Base-by-base conservation (phyloP, 1,284 basidiomycete species). In the Heterobasidion occidentale region DNA sequence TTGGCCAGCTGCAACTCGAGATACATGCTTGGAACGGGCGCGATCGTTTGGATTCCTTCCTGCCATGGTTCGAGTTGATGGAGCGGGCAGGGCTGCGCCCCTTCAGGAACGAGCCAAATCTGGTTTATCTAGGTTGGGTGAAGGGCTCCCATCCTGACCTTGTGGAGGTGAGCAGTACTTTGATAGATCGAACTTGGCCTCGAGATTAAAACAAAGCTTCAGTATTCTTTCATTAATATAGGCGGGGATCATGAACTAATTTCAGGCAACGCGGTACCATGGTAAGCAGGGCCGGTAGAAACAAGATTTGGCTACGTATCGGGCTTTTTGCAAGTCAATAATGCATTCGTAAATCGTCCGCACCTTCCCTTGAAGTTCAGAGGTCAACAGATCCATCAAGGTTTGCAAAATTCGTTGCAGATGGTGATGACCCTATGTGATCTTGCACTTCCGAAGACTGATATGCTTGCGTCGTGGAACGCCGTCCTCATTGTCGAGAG, bases 71-170 rank as follows among this genome's bases (percentile, higher is more conserved):
- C 76, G 72, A 76, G 64, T 66, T 68, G 54, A 68, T 83, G 34
- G 80, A 83, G 65, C 68, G 64, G 36, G 74, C 73, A 3, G 80
- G 80, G 2, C 63, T 83, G 44, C 63, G 80, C 34, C 78, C 80
- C 2, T 82, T 83, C 27, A 12, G 33, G 27, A 36, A n/a, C 9
- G 49, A 51, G 35, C 69, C 73, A n/a, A 75, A 75, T 58, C 48
- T 74, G 36, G 69, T 74, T 3, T 72, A 72, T 59, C 58, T 72
- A 27, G 74, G 73, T 60, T 58, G 71, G 38, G 62, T 68, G 19
- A 60, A 65, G 33, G 68, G 70, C 6, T 63, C 53, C 9, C 57
- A 60, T 45, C 71, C 74, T 3, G 69, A 70, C 27, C 61, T 74
- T 12, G 66, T 67, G 3, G 73, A 75, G 65, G 71, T 73, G 54